These are phyloP conservation scores for Boletellus sp. DNA, from an alignment of 1,284 basidiomycete genomes.

Conservation along the genomic window DNA sequence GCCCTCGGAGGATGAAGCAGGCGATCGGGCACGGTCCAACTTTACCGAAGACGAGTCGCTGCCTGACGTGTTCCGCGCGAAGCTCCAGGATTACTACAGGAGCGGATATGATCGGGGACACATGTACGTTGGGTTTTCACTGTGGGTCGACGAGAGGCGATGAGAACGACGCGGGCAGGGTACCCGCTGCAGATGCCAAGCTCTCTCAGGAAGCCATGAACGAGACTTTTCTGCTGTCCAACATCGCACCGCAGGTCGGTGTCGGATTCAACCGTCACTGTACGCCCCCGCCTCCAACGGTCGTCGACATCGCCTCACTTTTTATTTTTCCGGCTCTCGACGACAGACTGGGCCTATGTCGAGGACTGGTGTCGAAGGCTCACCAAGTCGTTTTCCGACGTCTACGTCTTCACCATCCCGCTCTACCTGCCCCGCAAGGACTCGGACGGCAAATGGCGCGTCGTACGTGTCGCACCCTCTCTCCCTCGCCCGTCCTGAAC, in stretches of 20 bases:
- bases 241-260: slow-evolving; percentile 98
- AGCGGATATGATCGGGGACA: slow-evolving; percentile 97
- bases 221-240: slow-evolving; percentile 92
- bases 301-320: too few species aligned
- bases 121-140: slow-evolving; percentile 56
- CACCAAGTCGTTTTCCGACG: slow-evolving; percentile 84
- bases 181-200: slow-evolving; percentile 97
- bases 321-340: background rate
- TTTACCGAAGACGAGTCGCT: slow-evolving; percentile 86
- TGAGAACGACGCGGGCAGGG: slow-evolving; percentile 46
- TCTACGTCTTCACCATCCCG: slow-evolving; percentile 97
- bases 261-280: slow-evolving; percentile 97
- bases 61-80: slow-evolving; percentile 80
- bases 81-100: slow-evolving; percentile 85
- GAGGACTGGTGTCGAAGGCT: slow-evolving; percentile 94
- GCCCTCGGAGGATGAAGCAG: slow-evolving; percentile 38
- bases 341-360: slow-evolving; percentile 88
- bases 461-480: slow-evolving; percentile 54
- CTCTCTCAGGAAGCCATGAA: slow-evolving; percentile 90
- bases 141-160: background rate
- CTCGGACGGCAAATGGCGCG: slow-evolving; percentile 89
- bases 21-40: slow-evolving; percentile 73
- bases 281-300: slow-evolving; percentile 33
- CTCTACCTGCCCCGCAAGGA: slow-evolving; percentile 90
- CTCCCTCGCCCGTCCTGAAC: background rate